Percentiles rank a stretch among this genome's conserved stretches.
Evolutionary conservation across 176 grass and related monocot species (phyloP).

Genomic region (Lolium perenne): DNA sequence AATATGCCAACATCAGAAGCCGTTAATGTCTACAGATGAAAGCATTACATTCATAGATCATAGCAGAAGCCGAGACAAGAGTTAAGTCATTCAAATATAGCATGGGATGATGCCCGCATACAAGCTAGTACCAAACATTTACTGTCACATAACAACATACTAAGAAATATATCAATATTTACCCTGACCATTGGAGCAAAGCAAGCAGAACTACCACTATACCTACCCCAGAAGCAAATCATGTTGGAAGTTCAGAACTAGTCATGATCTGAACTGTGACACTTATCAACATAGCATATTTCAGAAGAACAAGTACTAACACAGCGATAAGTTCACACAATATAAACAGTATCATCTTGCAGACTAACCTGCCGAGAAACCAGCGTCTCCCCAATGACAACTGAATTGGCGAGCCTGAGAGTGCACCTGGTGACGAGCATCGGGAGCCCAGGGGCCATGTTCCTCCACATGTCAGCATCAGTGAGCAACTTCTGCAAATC

Average conservation of each 20-base stretch:
- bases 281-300: neutral
- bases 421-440: constrained; percentile 73
- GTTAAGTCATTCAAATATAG: constrained; percentile 1
- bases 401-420: constrained; percentile 66
- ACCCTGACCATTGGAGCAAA: neutral
- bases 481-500: constrained; percentile 80
- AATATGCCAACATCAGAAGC: neutral
- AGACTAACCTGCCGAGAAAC: constrained; percentile 78
- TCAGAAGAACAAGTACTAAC: neutral
- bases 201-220: neutral
- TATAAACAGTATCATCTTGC: neutral
- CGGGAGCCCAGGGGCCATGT: constrained; percentile 80
- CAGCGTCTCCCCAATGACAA: constrained; percentile 65
- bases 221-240: constrained; percentile 2
- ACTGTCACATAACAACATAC: neutral
- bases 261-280: neutral
- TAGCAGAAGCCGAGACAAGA: neutral
- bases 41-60: neutral
- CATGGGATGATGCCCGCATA: constrained; percentile 8
- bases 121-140: constrained; percentile 9
- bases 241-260: neutral
- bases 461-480: constrained; percentile 86
- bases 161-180: neutral
- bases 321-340: neutral
- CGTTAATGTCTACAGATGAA: neutral